Percentiles rank a stretch among this genome's conserved stretches.
phyloP scores from a whole-genome alignment of 345 rosid genomes.

The Hypericum perforatum region DNA sequence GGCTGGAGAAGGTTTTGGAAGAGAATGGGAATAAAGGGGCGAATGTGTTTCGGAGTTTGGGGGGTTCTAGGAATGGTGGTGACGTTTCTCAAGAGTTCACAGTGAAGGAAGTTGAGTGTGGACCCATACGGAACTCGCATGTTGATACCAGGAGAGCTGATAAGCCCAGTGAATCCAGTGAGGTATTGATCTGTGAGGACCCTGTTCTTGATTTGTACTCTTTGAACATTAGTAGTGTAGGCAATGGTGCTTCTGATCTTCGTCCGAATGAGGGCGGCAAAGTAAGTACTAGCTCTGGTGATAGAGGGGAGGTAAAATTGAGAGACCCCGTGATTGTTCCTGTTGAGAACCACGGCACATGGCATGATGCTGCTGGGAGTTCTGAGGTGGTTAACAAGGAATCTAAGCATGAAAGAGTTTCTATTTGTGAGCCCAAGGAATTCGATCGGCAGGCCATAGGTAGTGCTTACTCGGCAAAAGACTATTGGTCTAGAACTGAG shows the following conservation, averaged over 20 bases:
- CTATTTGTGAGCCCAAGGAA: conserved; percentile 31
- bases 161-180: conserved; percentile 32
- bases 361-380: conserved; percentile 41
- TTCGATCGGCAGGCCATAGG: conserved; percentile 32
- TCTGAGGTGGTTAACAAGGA: conserved; percentile 36
- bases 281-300: conserved; percentile 25
- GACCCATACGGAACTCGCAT: conserved; percentile 50
- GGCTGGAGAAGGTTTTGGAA: conserved; percentile 23
- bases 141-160: conserved; percentile 46
- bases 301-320: conserved; percentile 34
- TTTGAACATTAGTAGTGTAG: conserved; percentile 37
- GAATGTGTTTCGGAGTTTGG: conserved; percentile 20
- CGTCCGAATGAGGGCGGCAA: conserved; percentile 28
- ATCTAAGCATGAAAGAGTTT: conserved; percentile 25
- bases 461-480: conserved; percentile 27
- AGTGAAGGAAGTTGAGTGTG: conserved; percentile 79
- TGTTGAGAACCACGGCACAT: conserved; percentile 42
- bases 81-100: conserved; percentile 69
- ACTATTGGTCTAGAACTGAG: conserved; percentile 42
- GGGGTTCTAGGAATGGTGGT: conserved; percentile 30
- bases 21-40: conserved; percentile 25
- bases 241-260: conserved; percentile 35
- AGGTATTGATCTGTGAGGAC: conserved; percentile 40
- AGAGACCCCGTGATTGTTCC: conserved; percentile 49
- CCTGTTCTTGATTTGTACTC: conserved; percentile 39